phyloP scores from a whole-genome alignment of 2,329 filamentous ascomycete species.

The Didymella arachidicola region DNA sequence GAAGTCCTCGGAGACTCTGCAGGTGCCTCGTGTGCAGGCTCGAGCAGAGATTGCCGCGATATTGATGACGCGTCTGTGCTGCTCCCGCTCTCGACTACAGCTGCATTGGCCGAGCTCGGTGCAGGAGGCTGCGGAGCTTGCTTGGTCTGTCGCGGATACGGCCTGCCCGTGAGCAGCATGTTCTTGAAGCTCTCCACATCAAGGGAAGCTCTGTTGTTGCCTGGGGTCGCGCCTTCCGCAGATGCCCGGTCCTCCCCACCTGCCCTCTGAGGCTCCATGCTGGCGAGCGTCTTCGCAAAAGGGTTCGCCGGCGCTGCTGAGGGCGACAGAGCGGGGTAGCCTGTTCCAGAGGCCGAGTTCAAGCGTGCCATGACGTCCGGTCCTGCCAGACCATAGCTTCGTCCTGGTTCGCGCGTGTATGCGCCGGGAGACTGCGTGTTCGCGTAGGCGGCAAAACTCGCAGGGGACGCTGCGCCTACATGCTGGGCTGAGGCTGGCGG shows the following conservation, averaged over 20 bases:
- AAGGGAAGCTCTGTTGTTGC: constrained; percentile 57
- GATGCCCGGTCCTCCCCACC: constrained; percentile 38
- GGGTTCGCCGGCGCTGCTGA: constrained; percentile 46
- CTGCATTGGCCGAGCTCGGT: constrained; percentile 30
- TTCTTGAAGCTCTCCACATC: constrained; percentile 82
- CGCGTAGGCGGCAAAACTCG: constrained; percentile 29
- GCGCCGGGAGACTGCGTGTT: constrained; percentile 25
- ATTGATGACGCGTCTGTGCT: constrained; percentile 66
- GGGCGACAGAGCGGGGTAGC: constrained; percentile 25
- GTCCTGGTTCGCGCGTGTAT: constrained; percentile 25
- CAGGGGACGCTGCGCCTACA: constrained; percentile 30
- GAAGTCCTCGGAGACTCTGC: constrained; percentile 65
- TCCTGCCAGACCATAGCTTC: constrained; percentile 38
- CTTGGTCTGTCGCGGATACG: constrained; percentile 49
- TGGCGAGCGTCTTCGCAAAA: constrained; percentile 51
- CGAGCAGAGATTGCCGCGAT: constrained; percentile 67
- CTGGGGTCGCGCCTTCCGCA: constrained; percentile 34
- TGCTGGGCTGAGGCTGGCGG: constrained; percentile 23
- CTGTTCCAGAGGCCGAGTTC: constrained; percentile 26
- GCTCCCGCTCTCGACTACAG: constrained; percentile 57
- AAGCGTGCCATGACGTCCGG: constrained; percentile 37
- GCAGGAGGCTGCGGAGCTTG: constrained; percentile 37
- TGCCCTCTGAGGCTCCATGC: constrained; percentile 42
- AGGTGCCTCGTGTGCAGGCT: constrained; percentile 55
- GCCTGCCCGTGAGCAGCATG: constrained; percentile 76